phyloP scores from a whole-genome alignment of 495 filamentous ascomycete species.

The Pyronema domesticum region DNA sequence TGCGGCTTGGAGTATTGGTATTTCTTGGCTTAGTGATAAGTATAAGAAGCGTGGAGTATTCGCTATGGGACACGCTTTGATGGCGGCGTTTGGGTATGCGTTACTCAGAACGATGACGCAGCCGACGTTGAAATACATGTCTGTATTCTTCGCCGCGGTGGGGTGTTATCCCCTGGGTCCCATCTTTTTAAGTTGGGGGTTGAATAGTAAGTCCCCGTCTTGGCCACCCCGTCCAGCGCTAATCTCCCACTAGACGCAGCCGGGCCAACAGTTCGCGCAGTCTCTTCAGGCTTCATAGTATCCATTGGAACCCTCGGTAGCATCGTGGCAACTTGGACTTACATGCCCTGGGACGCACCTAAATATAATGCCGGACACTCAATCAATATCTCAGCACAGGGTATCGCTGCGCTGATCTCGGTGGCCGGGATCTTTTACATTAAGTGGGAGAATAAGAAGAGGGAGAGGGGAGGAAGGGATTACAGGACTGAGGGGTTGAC shows the following conservation, averaged over 20 bases:
- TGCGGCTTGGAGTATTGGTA: constrained; percentile 36
- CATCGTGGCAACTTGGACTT: constrained; percentile 42
- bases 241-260: constrained; percentile 27
- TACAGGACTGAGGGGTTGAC: constrained; percentile 34
- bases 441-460: constrained; percentile 31
- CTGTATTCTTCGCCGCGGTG: constrained; percentile 52
- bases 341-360: constrained; percentile 32
- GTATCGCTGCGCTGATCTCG: constrained; percentile 28
- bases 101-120: constrained; percentile 38
- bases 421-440: constrained; percentile 33
- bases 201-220: constrained; percentile 28
- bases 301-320: constrained; percentile 38
- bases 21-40: constrained; percentile 43
- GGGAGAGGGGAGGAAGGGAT: constrained; percentile 35
- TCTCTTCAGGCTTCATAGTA: constrained; percentile 36
- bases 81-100: constrained; percentile 47
- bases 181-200: constrained; percentile 37
- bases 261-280: constrained; percentile 38
- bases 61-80: constrained; percentile 36
- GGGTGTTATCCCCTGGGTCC: constrained; percentile 55
- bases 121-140: constrained; percentile 47
- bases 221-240: not conserved
- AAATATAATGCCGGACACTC: constrained; percentile 38
- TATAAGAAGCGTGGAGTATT: constrained; percentile 41
- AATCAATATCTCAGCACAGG: constrained; percentile 39